Evolutionary conservation across 805 yeast species (phyloP).

Genomic region (Yamadazyma laniorum): DNA sequence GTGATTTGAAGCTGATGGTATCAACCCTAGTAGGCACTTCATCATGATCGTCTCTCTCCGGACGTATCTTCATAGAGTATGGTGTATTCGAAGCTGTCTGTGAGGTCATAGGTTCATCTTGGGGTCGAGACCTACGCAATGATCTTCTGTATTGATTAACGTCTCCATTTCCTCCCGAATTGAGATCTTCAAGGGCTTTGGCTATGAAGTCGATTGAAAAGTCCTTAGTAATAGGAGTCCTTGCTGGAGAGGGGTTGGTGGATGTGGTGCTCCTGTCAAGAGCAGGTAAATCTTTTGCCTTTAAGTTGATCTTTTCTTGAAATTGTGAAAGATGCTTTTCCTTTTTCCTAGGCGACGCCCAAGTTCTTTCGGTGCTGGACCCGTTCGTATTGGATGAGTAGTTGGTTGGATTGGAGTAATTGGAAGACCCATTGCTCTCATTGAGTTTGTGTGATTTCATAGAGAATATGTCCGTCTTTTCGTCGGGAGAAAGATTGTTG

Average conservation of each 20-base stretch:
- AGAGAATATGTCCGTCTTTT: slow-evolving; percentile 17
- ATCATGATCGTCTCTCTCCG: slow-evolving; percentile 25
- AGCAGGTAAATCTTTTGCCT: slow-evolving; percentile 28
- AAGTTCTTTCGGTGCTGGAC: slow-evolving; percentile 29
- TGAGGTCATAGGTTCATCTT: slow-evolving; percentile 11
- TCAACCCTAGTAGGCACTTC: slow-evolving; percentile 38
- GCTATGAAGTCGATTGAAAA: slow-evolving; percentile 47
- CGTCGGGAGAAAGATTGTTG: slow-evolving; percentile 16
- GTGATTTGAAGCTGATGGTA: slow-evolving; percentile 15
- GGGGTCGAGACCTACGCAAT: slow-evolving; percentile 23
- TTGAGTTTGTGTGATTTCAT: slow-evolving; percentile 13
- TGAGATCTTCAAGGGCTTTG: slow-evolving; percentile 45
- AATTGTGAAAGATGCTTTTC: slow-evolving; percentile 31
- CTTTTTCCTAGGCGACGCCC: slow-evolving; percentile 44
- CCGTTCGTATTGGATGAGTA: slow-evolving; percentile 17
- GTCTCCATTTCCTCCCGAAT: slow-evolving; percentile 45
- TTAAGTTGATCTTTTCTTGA: slow-evolving; percentile 39
- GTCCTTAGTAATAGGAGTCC: slow-evolving; percentile 40
- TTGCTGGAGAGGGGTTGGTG: slow-evolving; percentile 10
- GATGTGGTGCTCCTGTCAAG: slow-evolving; percentile 6
- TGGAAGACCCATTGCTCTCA: slow-evolving; percentile 17
- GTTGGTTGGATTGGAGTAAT: slow-evolving; percentile 41
- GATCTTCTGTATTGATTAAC: slow-evolving; percentile 39
- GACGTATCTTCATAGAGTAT: slow-evolving; percentile 1
- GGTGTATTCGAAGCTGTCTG: slow-evolving; percentile 19